Conservation (phyloP, 106 monocot genomes). For the Acorus calamus region DNA sequence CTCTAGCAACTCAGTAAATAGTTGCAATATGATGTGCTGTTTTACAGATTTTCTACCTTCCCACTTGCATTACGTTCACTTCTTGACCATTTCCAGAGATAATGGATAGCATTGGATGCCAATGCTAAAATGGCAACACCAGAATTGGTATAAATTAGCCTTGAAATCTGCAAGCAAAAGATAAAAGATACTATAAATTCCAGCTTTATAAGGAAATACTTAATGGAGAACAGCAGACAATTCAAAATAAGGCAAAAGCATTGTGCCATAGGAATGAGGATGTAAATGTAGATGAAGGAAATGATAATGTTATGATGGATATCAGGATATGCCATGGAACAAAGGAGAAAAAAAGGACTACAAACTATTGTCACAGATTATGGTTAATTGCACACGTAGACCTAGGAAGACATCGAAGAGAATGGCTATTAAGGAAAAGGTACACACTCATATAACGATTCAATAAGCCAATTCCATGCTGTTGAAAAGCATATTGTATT, state of each 20-base stretch:
- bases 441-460: too few relatives aligned
- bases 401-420: too few relatives aligned
- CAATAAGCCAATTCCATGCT: too few relatives aligned
- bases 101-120: slow-evolving; percentile 52
- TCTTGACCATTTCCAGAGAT: slow-evolving; percentile 73
- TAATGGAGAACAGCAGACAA: background rate
- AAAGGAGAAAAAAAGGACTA: too few relatives aligned
- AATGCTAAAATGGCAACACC: slow-evolving; percentile 51
- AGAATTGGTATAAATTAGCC: slow-evolving; percentile 52
- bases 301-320: too few relatives aligned
- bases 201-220: background rate
- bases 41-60: slow-evolving; percentile 26
- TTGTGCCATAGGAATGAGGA: too few relatives aligned
- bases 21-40: background rate
- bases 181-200: background rate
- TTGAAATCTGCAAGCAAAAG: slow-evolving; percentile 24
- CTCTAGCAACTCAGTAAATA: background rate
- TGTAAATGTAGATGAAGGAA: too few relatives aligned
- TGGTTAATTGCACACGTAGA: too few relatives aligned
- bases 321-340: too few relatives aligned
- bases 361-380: too few relatives aligned
- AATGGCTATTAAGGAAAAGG: too few relatives aligned
- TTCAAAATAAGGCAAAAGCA: background rate
- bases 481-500: too few relatives aligned
- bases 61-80: slow-evolving; percentile 35